Conservation (phyloP, 176 grass and related monocot genomes). For the Cenchrus purpureus region DNA sequence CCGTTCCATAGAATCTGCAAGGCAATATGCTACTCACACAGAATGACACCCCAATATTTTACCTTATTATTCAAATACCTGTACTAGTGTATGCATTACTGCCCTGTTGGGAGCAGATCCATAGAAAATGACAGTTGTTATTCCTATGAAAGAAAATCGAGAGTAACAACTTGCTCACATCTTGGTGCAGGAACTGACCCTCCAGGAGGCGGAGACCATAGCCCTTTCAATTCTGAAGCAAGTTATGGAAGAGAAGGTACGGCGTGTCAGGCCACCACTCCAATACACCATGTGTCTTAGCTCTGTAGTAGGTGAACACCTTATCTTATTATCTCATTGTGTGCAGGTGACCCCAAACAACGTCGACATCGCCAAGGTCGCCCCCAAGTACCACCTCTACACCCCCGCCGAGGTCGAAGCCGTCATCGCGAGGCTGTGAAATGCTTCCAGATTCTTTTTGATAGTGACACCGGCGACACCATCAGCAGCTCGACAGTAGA, state of each 20-base stretch:
- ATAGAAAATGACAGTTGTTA: not conserved
- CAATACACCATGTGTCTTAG: not conserved
- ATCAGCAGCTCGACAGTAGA: too few species aligned
- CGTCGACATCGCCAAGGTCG: conserved; percentile 74
- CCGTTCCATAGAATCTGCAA: conserved; percentile 9
- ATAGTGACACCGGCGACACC: too few species aligned
- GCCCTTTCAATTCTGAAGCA: conserved; percentile 93
- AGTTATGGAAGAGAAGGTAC: conserved; percentile 97
- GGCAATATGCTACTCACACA: not conserved
- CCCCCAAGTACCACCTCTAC: conserved; percentile 80
- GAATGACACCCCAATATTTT: not conserved
- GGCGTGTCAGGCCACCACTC: not conserved
- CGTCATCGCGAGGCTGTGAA: conserved; percentile 71
- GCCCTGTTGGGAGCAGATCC: not conserved
- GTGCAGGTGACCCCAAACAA: too few species aligned
- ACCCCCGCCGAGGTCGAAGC: conserved; percentile 76
- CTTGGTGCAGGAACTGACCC: conserved; percentile 71
- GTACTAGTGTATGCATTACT: too few species aligned
- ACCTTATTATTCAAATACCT: too few species aligned
- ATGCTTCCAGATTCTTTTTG: not conserved
- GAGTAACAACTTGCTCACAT: not conserved
- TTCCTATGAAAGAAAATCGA: conserved; percentile 5
- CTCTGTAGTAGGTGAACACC: not conserved
- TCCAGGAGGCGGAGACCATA: conserved; percentile 87
- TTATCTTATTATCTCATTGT: not conserved